phyloP scores from a whole-genome alignment of 2,329 filamentous ascomycete species.

The Acrodontium crateriforme region DNA sequence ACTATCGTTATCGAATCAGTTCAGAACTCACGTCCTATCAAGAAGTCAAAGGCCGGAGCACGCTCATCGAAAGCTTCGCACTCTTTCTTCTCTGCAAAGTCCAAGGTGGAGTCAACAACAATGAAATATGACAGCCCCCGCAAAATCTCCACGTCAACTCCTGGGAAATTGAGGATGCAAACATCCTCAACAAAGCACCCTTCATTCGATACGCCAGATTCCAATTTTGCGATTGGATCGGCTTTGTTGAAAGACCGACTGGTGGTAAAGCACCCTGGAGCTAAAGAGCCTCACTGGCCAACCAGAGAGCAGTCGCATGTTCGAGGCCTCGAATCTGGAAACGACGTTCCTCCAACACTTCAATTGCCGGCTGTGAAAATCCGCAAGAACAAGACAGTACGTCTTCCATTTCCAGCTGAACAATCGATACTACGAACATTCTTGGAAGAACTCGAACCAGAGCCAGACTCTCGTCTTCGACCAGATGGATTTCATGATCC shows the following conservation, averaged over 20 bases:
- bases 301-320: conserved; percentile 50
- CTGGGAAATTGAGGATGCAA: conserved; percentile 29
- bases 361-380: conserved; percentile 1
- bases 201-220: conserved; percentile 7
- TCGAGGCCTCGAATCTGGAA: conserved; percentile 29
- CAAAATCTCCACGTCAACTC: conserved; percentile 29
- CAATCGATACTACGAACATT: conserved; percentile 13
- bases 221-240: conserved; percentile 11
- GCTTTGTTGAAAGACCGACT: conserved; percentile 19
- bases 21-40: too few relatives aligned
- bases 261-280: conserved; percentile 48
- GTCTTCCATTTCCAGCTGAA: conserved; percentile 10
- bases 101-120: conserved; percentile 18
- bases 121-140: conserved; percentile 15
- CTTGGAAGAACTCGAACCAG: conserved; percentile 8
- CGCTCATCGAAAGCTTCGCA: conserved; percentile 39
- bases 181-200: conserved; percentile 15
- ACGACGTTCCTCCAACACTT: conserved; percentile 2
- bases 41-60: too few relatives aligned
- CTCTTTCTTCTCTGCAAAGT: conserved; percentile 55
- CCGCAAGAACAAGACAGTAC: conserved; percentile 24
- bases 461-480: conserved; percentile 9
- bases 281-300: conserved; percentile 58
- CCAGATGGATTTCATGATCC: conserved; percentile 22
- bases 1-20: conserved; percentile 1